Evolutionary conservation across 148 eudicot genomes (phyloP), one percentile per base, ranked within the genome.

Genomic region (Rhododendron griersonianum): DNA sequence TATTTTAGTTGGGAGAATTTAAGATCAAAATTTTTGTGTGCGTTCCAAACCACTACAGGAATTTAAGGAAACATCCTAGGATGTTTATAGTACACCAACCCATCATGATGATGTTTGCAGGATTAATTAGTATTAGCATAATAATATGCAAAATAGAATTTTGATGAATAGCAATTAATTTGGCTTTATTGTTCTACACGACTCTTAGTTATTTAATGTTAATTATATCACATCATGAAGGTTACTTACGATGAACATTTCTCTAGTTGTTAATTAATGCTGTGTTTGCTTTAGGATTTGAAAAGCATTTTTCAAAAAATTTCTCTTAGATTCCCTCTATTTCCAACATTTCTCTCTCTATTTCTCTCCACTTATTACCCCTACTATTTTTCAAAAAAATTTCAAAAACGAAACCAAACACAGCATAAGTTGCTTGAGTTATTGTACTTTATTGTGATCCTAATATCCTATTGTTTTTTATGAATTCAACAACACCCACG

Each of bases 21-120:
- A 15, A 10, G 74, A 28, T 67, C 33, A n/a, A 21, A 25, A 67
- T 3, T 67, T 55, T 67, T 3, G 28, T n/a, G 30, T 63, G 13
- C 11, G 0, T 23, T 2, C 71, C 74, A 67, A 67, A 25, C 35
- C 30, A 10, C 33, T 25, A 65, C 3, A 7, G 73, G 1, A 67
- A 5, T 11, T n/a, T 37, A 48, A 47, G 51, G 78, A 11, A 50
- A 84, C 80, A 84, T 69, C 79, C 61, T 83, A 18, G 85, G 79
- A 37, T 48, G 53, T 71, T 41, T 48, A 25, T 48, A 25, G 61
- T 25, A 41, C 85, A 83, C 51, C 85, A 63, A 65, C 41, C 55
- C 28, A 25, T 71, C 59, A 69, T 71, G 19, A 83, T 44, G 14
- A 28, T 28, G 16, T 8, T n/a, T 0, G 10, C 1, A 65, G 30